phyloP scores from a whole-genome alignment of 768 basidiomycete species.

The Boletus sp. region DNA sequence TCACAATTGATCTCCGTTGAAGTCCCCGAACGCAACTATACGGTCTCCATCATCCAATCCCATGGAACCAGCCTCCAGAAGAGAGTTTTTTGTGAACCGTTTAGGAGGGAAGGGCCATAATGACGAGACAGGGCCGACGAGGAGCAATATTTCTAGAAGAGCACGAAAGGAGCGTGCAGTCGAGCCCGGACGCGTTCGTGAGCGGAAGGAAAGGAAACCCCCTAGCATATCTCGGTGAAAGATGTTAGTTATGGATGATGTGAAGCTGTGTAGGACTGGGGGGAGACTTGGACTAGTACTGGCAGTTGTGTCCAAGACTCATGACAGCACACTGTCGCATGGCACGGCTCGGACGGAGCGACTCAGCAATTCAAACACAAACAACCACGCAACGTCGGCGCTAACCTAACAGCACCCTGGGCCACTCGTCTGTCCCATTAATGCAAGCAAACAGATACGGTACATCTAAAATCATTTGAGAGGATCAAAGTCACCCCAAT shows the following conservation, averaged over 20 bases:
- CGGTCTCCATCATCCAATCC: conserved; percentile 71
- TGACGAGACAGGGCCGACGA: conserved; percentile 26
- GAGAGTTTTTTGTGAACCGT: conserved; percentile 75
- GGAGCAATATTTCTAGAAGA: conserved; percentile 16
- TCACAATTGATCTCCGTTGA: conserved; percentile 94
- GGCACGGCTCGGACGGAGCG: background rate
- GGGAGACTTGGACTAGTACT: background rate
- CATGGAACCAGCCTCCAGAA: conserved; percentile 76
- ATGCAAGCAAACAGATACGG: conserved; percentile 1
- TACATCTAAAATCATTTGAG: conserved; percentile 23
- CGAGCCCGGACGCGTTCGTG: background rate
- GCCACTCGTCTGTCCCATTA: background rate
- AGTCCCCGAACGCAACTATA: conserved; percentile 90
- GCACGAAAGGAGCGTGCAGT: background rate
- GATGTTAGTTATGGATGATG: background rate
- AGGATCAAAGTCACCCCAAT: conserved; percentile 85
- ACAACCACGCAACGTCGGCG: conserved; percentile 12
- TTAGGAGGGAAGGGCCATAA: conserved; percentile 89
- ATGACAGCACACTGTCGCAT: conserved; percentile 1
- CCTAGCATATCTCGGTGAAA: conserved; percentile 9
- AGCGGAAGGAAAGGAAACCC: background rate
- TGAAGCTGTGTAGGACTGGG: background rate
- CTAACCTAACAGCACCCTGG: background rate
- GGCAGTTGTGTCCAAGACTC: background rate
- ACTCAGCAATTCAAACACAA: conserved; percentile 20